phyloP scores from a whole-genome alignment of 108 stramenopile genomes.

The Schizochytrium sp. region DNA sequence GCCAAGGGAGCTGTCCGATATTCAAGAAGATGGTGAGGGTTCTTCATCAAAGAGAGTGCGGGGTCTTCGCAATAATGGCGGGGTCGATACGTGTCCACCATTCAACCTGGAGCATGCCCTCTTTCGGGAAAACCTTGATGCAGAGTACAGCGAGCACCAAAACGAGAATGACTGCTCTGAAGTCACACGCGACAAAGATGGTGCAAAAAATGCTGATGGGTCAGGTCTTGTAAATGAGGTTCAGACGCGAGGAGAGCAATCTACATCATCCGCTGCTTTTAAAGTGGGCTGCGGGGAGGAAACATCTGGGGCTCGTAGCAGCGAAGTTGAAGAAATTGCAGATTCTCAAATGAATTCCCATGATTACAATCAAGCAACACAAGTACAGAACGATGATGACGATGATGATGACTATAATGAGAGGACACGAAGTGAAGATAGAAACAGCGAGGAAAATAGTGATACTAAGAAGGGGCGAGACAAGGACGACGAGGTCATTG shows the following conservation, averaged over 20 bases:
- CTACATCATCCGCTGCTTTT: no score
- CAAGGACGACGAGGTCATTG: no score
- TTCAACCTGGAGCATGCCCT: conserved; percentile 12
- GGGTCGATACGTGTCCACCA: background rate
- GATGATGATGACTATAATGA: background rate
- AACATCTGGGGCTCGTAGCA: background rate
- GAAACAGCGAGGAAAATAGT: no score
- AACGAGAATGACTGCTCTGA: background rate
- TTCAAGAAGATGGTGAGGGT: background rate
- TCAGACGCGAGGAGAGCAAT: no score
- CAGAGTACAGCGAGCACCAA: background rate
- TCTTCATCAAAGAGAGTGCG: background rate
- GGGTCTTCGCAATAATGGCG: background rate
- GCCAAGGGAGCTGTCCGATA: background rate
- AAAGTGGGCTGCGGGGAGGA: background rate
- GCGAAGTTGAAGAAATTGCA: background rate
- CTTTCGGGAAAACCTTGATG: background rate
- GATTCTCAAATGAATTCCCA: background rate
- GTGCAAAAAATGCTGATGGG: background rate
- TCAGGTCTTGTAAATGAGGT: no score
- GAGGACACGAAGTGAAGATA: no score
- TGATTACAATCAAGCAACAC: background rate
- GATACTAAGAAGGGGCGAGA: no score
- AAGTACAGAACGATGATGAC: background rate
- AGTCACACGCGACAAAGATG: background rate